These are phyloP conservation scores for Acer yangbiense DNA, from an alignment of 345 rosid genomes.

Conservation along the genomic window DNA sequence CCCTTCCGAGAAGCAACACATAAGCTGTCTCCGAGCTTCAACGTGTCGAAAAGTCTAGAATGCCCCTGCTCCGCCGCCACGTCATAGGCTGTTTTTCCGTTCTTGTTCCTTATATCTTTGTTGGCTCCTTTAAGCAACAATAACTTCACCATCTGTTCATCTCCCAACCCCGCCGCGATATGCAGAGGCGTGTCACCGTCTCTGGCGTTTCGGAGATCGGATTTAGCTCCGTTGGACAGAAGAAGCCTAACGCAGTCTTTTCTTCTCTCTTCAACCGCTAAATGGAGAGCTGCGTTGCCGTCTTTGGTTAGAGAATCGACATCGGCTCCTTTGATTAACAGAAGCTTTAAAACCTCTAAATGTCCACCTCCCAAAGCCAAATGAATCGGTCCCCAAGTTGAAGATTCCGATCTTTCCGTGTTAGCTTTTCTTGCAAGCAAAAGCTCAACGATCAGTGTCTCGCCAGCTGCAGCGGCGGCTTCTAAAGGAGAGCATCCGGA, in stretches of 20 bases:
- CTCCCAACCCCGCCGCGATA: slow-evolving; percentile 49
- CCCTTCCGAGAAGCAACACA: slow-evolving; percentile 59
- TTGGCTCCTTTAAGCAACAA: slow-evolving; percentile 54
- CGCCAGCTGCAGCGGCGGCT: slow-evolving; percentile 53
- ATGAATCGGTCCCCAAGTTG: slow-evolving; percentile 56
- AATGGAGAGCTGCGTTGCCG: slow-evolving; percentile 53
- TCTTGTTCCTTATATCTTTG: slow-evolving; percentile 45
- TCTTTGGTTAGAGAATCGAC: slow-evolving; percentile 47
- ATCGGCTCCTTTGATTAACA: slow-evolving; percentile 51
- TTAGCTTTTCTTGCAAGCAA: slow-evolving; percentile 50
- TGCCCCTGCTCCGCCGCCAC: slow-evolving; percentile 57
- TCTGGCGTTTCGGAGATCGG: slow-evolving; percentile 27
- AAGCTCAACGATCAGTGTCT: slow-evolving; percentile 59
- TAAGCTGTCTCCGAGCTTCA: slow-evolving; percentile 54
- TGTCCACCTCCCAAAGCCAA: slow-evolving; percentile 48
- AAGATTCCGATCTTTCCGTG: slow-evolving; percentile 43
- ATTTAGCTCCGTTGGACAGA: slow-evolving; percentile 44
- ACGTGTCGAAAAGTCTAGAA: slow-evolving; percentile 43
- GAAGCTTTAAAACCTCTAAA: slow-evolving; percentile 50
- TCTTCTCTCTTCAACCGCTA: slow-evolving; percentile 48
- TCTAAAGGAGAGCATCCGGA: slow-evolving; percentile 52
- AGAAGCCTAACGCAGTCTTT: slow-evolving; percentile 50
- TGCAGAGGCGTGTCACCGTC: slow-evolving; percentile 61
- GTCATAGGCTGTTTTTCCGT: slow-evolving; percentile 50
- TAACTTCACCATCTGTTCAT: slow-evolving; percentile 53